Evolutionary conservation across 495 filamentous ascomycete species (phyloP), one percentile per base, ranked within the genome.

Genomic region (Penicillium canariense): DNA sequence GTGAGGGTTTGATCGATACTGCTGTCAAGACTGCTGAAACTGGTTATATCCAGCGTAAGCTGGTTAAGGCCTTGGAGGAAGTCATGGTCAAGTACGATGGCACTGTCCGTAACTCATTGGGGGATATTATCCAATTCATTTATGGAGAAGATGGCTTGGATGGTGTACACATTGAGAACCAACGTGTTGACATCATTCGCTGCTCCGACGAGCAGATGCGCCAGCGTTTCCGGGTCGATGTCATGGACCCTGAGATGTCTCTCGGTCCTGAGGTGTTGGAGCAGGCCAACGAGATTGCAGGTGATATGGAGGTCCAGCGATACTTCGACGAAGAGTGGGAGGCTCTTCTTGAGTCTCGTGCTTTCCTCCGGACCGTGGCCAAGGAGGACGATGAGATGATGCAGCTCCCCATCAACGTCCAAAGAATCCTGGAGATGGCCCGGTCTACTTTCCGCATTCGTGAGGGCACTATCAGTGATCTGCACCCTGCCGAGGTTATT

Each of bases 1-100:
- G 94, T 76, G 94, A 99, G 73, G 94, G 94, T 94, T 79, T 99
- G 40, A 99, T 99, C 61, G 94, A 99, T 82, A 99, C 94, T 18
- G 94, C 94, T 61, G 94, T 99, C 67, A 99, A 99, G 81, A 99
- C 94, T 55, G 94, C 94, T 30, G 94, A 99, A 67, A 99, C 94
- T 36, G 94, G 94, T 74, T 99, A 99, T 69, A 97, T 99, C 59
- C 94, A 99, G 73, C 90, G 94, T 71, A 89, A 95, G 73, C 80
- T 99, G 32, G 94, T 99, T 66, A 99, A 99, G 72, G 94, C 94
- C 9, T 78, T 99, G 20, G 94, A 99, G 78, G 94, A 99, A 66
- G 90, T 97, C 17, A 95, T 91, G 82, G 90, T 91, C 30, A 95
- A 94, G 67, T 99, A 99, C 67, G 94, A 99, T 68, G 92, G 93